Evolutionary conservation across 192 early-diverging fungal genomes (phyloP), one percentile per base, ranked within the genome.

Genomic region (Pilobolus umbonatus): DNA sequence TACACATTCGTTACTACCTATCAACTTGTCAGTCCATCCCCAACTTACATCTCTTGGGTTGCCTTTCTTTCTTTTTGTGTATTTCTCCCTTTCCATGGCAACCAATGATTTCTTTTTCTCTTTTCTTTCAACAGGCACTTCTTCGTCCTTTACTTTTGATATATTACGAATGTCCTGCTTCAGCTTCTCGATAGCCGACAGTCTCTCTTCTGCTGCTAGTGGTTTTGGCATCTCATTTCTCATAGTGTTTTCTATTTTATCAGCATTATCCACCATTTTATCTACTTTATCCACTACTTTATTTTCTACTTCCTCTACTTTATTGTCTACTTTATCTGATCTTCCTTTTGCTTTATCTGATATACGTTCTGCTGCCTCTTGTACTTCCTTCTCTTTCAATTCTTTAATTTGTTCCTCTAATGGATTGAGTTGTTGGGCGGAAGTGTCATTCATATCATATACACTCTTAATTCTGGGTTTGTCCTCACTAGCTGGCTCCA

Each of bases 401-500:
- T 61, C 30, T 53, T 40, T 26, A 39, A 4, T 9, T 15, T 38
- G 15, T 22, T 54, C 52, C 12, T 35, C 31, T 4, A 35, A 30
- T 3, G 49, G 49, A 51, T n/a, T n/a, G n/a, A n/a, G n/a, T 24
- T 24, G 17, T 39, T 42, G 21, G 17, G 30, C 12, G 28, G 81
- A 74, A 34, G 78, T 68, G 19, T 72, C 65, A 32, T 87, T 64
- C 24, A 91, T 71, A 47, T 94, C 92, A 54, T 96, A 87, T 45
- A 84, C 90, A 53, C 91, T 94, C 55, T 80, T 83, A 48, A 86
- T 86, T 35, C 72, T 75, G 10, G 55, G 57, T 19, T 71, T 68
- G 11, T 30, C 38, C 49, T 24, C 30, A 17, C 7, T 51, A 17
- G 62, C n/a, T n/a, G 67, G 67, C 15, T 72, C 76, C n/a, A 71